phyloP scores from a whole-genome alignment of 2,329 filamentous ascomycete genomes.

The Fusarium haematococcum region DNA sequence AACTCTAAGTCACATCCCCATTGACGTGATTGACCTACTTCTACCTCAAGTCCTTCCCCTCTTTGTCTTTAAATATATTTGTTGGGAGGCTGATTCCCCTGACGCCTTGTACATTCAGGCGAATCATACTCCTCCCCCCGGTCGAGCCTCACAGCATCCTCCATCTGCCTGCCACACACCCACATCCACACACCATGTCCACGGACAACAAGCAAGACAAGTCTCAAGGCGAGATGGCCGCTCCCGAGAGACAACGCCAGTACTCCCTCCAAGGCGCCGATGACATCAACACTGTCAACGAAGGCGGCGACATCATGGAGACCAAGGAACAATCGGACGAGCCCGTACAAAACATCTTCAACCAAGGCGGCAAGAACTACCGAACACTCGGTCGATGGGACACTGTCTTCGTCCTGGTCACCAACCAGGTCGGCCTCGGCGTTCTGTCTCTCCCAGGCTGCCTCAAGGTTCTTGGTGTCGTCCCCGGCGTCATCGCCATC shows the following conservation, averaged over 20 bases:
- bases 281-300: slow-evolving; percentile 25
- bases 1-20: not conserved
- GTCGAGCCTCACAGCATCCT: not conserved
- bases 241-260: slow-evolving; percentile 5
- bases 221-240: slow-evolving; percentile 22
- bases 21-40: not conserved
- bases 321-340: slow-evolving; percentile 32
- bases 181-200: not conserved
- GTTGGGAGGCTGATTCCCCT: not conserved
- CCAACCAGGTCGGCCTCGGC: slow-evolving; percentile 47
- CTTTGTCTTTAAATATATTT: not conserved
- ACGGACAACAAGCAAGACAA: slow-evolving; percentile 22
- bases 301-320: slow-evolving; percentile 22
- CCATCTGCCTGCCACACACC: not conserved
- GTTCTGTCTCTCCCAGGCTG: slow-evolving; percentile 76
- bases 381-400: slow-evolving; percentile 43
- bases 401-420: slow-evolving; percentile 44
- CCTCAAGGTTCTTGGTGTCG: slow-evolving; percentile 73
- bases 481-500: slow-evolving; percentile 76
- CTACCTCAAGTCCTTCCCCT: not conserved
- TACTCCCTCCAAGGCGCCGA: slow-evolving; percentile 23
- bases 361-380: slow-evolving; percentile 46
- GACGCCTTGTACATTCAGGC: not conserved
- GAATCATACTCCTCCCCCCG: not conserved
- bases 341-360: slow-evolving; percentile 41